A percentile compares a stretch with the other conserved stretches of the same genome.
These are phyloP conservation scores for Cryptococcus jaspeensis DNA, from an alignment of 1,284 basidiomycete species.

Conservation along the genomic window DNA sequence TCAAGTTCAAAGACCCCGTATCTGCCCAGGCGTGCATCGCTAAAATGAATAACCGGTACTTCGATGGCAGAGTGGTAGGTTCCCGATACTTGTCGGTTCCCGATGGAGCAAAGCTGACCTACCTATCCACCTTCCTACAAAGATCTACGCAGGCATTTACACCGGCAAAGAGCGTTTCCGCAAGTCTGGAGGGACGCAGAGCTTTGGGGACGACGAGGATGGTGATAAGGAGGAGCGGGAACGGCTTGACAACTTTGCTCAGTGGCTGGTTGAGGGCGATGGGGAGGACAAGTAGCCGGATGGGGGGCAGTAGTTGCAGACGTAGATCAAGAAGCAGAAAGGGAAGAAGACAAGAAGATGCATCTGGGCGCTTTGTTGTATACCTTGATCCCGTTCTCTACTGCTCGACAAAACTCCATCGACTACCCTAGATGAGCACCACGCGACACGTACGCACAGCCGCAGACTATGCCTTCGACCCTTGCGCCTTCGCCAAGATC, in stretches of 20 bases:
- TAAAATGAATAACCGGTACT: conserved; percentile 96
- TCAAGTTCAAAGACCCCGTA: conserved; percentile 86
- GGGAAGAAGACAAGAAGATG: not conserved
- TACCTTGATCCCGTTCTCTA: not conserved
- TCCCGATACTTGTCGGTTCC: not conserved
- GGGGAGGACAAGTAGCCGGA: conserved; percentile 25
- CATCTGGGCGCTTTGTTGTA: not conserved
- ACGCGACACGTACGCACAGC: not conserved
- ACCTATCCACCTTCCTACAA: conserved; percentile 16
- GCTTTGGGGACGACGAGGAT: conserved; percentile 52
- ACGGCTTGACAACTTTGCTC: conserved; percentile 79
- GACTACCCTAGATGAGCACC: not conserved
- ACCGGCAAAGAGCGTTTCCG: conserved; percentile 77
- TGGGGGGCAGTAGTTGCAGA: not conserved
- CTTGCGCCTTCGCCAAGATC: conserved; percentile 54
- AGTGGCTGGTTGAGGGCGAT: conserved; percentile 64
- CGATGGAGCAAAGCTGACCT: not conserved
- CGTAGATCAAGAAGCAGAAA: conserved; percentile 1
- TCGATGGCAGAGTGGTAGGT: conserved; percentile 65
- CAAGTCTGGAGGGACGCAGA: conserved; percentile 59
- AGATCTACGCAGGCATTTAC: conserved; percentile 77
- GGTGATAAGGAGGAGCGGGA: conserved; percentile 67
- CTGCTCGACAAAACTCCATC: not conserved
- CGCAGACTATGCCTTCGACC: not conserved
- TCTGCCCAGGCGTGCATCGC: conserved; percentile 86